Evolutionary conservation across 2,329 filamentous ascomycete species (phyloP).

Genomic region (Cryphonectria radicalis): DNA sequence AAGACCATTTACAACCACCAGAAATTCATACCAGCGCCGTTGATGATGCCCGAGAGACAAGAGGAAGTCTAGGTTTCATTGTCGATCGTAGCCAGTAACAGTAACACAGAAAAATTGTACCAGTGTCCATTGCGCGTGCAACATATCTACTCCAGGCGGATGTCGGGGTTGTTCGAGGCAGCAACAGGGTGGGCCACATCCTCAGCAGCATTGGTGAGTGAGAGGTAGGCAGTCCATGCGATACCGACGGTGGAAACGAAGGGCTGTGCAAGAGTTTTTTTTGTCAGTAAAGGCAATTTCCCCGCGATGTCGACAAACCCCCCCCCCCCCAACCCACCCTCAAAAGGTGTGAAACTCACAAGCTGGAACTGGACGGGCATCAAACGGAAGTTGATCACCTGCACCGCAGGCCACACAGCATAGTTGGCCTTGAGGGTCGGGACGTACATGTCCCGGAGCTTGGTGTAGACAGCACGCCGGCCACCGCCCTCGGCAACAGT

Average conservation of each 20-base stretch:
- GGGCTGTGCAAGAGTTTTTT: constrained; percentile 60
- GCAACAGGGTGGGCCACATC: constrained; percentile 53
- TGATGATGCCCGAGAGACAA: constrained; percentile 18
- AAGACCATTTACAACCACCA: constrained; percentile 6
- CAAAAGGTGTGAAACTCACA: constrained; percentile 59
- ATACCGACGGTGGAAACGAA: constrained; percentile 97
- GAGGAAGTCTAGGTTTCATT: constrained; percentile 14
- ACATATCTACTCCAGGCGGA: constrained; percentile 41
- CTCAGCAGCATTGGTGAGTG: constrained; percentile 84
- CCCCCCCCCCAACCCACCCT: no score
- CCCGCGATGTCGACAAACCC: background rate
- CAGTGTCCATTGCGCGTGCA: background rate
- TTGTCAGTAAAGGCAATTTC: constrained; percentile 18
- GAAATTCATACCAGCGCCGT: constrained; percentile 19
- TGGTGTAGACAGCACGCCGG: constrained; percentile 74
- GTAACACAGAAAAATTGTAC: background rate
- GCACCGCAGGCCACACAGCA: constrained; percentile 91
- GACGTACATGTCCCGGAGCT: constrained; percentile 92
- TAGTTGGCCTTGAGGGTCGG: constrained; percentile 96
- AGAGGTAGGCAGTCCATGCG: constrained; percentile 96
- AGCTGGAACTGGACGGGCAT: constrained; percentile 97
- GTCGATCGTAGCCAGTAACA: background rate
- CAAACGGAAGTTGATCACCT: constrained; percentile 94
- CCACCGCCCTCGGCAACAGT: constrained; percentile 93
- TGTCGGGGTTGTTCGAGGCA: constrained; percentile 39